These are phyloP conservation scores for Brassica rapa DNA, from an alignment of 345 rosid genomes.

Conservation along the genomic window DNA sequence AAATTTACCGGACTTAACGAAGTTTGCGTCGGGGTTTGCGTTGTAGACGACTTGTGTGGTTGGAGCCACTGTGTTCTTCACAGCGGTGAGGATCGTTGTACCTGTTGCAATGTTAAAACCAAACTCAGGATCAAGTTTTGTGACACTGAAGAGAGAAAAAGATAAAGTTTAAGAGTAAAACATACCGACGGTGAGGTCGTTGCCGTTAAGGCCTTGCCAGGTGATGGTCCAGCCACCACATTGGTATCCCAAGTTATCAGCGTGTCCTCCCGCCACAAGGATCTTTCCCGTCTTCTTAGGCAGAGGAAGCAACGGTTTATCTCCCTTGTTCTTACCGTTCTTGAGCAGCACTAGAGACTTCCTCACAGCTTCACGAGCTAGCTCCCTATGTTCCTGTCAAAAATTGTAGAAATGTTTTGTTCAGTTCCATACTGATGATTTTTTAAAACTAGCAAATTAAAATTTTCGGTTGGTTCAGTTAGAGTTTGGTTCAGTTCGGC, in stretches of 20 bases:
- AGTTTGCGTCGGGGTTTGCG: conserved; percentile 55
- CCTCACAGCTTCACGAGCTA: conserved; percentile 69
- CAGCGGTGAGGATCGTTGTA: conserved; percentile 58
- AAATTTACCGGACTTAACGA: conserved; percentile 53
- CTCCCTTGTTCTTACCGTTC: conserved; percentile 48
- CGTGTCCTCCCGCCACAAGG: conserved; percentile 60
- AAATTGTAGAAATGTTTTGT: not conserved
- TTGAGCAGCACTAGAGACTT: conserved; percentile 65
- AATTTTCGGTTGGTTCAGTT: too few species aligned
- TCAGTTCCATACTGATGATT: conserved; percentile 6
- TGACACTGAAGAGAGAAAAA: too few species aligned
- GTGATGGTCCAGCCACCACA: conserved; percentile 75
- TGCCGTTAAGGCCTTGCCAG: conserved; percentile 62
- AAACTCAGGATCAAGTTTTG: conserved; percentile 15
- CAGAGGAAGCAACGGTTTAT: conserved; percentile 55
- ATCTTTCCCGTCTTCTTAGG: conserved; percentile 59
- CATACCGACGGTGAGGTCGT: conserved; percentile 52
- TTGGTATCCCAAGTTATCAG: conserved; percentile 63
- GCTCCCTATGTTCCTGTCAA: conserved; percentile 59
- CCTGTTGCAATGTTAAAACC: conserved; percentile 38
- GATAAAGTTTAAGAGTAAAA: not conserved
- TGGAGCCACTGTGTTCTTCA: conserved; percentile 55
- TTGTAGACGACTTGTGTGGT: conserved; percentile 53
- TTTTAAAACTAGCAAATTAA: too few species aligned
- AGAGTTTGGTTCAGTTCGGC: too few species aligned